A percentile compares a stretch with the other conserved stretches of the same genome.
Conservation (phyloP, 1,139 yeast species). For the Suhomyces anneliseae region DNA sequence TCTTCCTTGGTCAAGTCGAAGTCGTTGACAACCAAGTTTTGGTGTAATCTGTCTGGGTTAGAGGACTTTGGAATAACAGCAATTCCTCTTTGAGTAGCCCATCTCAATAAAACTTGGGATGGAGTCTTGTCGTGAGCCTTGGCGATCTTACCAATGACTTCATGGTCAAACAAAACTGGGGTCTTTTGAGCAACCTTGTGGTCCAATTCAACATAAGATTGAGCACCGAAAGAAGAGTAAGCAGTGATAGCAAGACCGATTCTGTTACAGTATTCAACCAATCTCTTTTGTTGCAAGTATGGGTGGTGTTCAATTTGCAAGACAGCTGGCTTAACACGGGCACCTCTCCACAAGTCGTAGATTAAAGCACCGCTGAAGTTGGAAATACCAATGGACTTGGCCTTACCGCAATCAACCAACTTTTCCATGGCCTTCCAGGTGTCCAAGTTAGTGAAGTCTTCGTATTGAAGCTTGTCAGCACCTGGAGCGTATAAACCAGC, state of each 20-base stretch:
- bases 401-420: constrained; percentile 57
- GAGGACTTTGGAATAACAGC: constrained; percentile 78
- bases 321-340: constrained; percentile 73
- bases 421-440: constrained; percentile 82
- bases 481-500: constrained; percentile 65
- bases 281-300: constrained; percentile 72
- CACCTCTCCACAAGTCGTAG: constrained; percentile 71
- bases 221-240: constrained; percentile 85
- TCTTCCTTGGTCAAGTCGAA: constrained; percentile 58
- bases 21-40: constrained; percentile 57
- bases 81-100: constrained; percentile 76
- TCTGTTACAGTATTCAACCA: constrained; percentile 62
- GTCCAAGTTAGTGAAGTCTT: constrained; percentile 68
- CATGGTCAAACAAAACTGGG: constrained; percentile 57
- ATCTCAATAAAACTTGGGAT: constrained; percentile 70
- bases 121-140: constrained; percentile 49
- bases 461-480: constrained; percentile 56
- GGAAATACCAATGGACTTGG: constrained; percentile 79
- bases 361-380: constrained; percentile 73
- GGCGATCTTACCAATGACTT: constrained; percentile 54
- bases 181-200: constrained; percentile 52
- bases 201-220: constrained; percentile 62
- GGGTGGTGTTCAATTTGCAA: constrained; percentile 94
- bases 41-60: constrained; percentile 57
- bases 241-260: constrained; percentile 73